A percentile compares a stretch with the other conserved stretches of the same genome.
Conservation (phyloP, 805 yeast genomes). For the Ogataea angusta region DNA sequence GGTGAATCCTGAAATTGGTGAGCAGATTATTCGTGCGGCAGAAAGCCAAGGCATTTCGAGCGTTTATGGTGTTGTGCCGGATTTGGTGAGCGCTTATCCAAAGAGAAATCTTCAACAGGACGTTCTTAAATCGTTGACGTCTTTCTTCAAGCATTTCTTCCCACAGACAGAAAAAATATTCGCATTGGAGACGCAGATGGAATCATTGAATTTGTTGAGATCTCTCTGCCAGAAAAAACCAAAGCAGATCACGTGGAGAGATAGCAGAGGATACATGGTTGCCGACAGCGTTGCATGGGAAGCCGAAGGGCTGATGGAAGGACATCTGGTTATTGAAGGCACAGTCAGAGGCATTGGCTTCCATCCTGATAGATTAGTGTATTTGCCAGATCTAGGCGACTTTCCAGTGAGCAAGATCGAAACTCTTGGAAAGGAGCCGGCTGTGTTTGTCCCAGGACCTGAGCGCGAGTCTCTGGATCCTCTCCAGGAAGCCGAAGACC, state of each 20-base stretch:
- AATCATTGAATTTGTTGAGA: slow-evolving; percentile 71
- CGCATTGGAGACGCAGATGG: slow-evolving; percentile 64
- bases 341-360: slow-evolving; percentile 84
- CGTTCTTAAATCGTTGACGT: slow-evolving; percentile 57
- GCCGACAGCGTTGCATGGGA: slow-evolving; percentile 60
- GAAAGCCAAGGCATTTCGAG: slow-evolving; percentile 91
- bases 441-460: slow-evolving; percentile 34
- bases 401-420: slow-evolving; percentile 72
- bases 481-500: slow-evolving; percentile 50
- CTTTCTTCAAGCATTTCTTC: slow-evolving; percentile 71
- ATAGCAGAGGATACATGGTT: slow-evolving; percentile 80
- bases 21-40: slow-evolving; percentile 82
- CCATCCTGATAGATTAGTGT: slow-evolving; percentile 71
- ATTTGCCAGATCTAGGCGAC: slow-evolving; percentile 89
- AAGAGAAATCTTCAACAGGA: slow-evolving; percentile 76
- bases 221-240: slow-evolving; percentile 83
- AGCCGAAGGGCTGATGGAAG: slow-evolving; percentile 30
- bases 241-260: slow-evolving; percentile 85
- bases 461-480: slow-evolving; percentile 59
- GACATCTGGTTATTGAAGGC: slow-evolving; percentile 66
- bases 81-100: slow-evolving; percentile 61
- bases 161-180: slow-evolving; percentile 77
- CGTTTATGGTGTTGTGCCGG: slow-evolving; percentile 74
- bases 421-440: slow-evolving; percentile 35
- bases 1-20: slow-evolving; percentile 77